Conservation (phyloP, 1,284 basidiomycete species). For the Puccinia horiana region DNA sequence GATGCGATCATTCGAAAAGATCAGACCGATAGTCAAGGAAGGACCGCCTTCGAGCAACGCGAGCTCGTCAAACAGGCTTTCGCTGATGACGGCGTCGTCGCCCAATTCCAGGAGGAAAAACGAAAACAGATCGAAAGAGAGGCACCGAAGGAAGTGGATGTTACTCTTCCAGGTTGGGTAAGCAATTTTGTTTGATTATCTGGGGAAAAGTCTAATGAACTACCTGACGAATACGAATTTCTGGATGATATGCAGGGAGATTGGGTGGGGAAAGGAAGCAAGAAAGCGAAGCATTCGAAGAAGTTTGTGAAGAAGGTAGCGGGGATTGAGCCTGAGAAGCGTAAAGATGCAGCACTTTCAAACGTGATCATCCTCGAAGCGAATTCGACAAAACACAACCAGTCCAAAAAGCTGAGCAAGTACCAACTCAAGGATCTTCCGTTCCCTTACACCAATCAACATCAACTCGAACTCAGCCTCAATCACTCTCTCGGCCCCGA, state of each 20-base stretch:
- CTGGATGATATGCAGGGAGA: slow-evolving; percentile 67
- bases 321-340: slow-evolving; percentile 73
- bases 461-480: slow-evolving; percentile 83
- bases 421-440: slow-evolving; percentile 87
- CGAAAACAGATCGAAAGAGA: slow-evolving; percentile 75
- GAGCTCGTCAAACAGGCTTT: slow-evolving; percentile 91
- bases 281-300: slow-evolving; percentile 59
- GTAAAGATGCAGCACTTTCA: slow-evolving; percentile 78
- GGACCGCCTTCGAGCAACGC: slow-evolving; percentile 75
- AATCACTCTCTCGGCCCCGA: slow-evolving; percentile 79
- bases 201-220: too few species aligned
- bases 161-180: slow-evolving; percentile 92
- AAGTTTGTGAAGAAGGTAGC: slow-evolving; percentile 75
- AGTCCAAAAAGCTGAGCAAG: slow-evolving; percentile 84
- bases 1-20: slow-evolving; percentile 57
- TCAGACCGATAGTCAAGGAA: slow-evolving; percentile 59
- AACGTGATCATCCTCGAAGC: slow-evolving; percentile 94
- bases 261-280: slow-evolving; percentile 80
- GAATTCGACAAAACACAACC: slow-evolving; percentile 58
- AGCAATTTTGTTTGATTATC: too few species aligned
- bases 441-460: slow-evolving; percentile 85
- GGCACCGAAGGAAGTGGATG: slow-evolving; percentile 81
- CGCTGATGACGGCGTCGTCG: slow-evolving; percentile 90
- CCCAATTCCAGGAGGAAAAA: slow-evolving; percentile 83
- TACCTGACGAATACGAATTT: not conserved